Evolutionary conservation across 495 filamentous ascomycete genomes (phyloP), one percentile per base, ranked within the genome.

Genomic region (Ramalina intermedia): DNA sequence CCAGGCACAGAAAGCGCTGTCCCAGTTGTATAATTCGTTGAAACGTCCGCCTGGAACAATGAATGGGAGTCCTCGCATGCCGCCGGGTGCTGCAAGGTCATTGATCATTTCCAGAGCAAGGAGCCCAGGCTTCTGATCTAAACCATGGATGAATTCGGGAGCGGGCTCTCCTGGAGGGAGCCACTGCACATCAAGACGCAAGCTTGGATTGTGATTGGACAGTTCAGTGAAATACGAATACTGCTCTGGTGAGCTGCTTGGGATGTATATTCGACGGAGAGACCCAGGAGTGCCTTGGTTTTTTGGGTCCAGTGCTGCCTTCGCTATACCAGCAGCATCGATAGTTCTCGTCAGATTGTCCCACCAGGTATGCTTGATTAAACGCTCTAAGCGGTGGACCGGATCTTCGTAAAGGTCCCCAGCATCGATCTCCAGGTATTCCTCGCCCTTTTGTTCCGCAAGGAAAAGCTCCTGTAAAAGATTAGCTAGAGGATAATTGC

Each of bases 21-120:
- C 91, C 91, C 91, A 98, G 45, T 81, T 87, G 59, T 98, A 98
- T 20, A 96, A 63, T 61, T 98, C 91, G 64, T 96, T 98, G 76
- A 98, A 98, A 23, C 91, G 75, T 14, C 89, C 91, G 36, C 91
- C 93, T 0, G 91, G 91, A 18, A 98, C 91, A 18, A 96, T 87
- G 57, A 96, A 98, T 0, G 91, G 91, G 41, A 89, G 73, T 27
- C 93, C 91, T n/a, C 67, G 65, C 6, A 88, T 61, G 2, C 79
- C 78, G 48, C 72, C 76, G 58, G 82, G 66, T 14, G 77, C 78
- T 9, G 63, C 59, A 3, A 74, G 70, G 58, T 91, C 80, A 23
- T 43, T 74, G 50, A 93, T 80, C 87, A 96, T 95, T 33, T 80
- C 91, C 37, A 96, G 66, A 3, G 91, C 91, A 33, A 98, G 68